Conservation (phyloP, 2,329 filamentous ascomycete genomes). For the Pseudohalonectria lignicola region DNA sequence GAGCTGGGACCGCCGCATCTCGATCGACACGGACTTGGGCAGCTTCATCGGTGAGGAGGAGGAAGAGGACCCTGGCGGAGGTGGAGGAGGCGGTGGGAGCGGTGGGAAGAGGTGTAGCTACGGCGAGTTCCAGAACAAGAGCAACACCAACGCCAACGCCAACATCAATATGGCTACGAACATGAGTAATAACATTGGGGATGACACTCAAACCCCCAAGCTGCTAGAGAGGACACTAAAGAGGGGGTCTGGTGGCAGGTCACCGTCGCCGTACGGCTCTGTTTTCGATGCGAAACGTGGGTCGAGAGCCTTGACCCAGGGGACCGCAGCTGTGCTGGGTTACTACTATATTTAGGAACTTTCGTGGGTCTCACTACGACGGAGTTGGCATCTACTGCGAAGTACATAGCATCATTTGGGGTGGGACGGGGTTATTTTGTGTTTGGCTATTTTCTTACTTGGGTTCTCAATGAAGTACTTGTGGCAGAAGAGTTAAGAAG, state of each 20-base stretch:
- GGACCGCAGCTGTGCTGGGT: constrained; percentile 8
- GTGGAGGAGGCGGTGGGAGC: background rate
- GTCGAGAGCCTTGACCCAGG: constrained; percentile 2
- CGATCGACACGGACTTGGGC: constrained; percentile 1
- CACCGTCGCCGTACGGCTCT: background rate
- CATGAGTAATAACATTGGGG: background rate
- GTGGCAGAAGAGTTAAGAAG: no score
- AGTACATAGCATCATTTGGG: no score
- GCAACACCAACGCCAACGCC: background rate
- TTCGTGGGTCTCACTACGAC: no score
- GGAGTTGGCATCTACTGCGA: no score
- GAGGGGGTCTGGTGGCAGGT: background rate
- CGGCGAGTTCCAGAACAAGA: background rate
- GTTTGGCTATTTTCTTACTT: no score
- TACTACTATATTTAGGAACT: no score
- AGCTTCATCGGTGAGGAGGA: background rate
- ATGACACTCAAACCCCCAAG: background rate
- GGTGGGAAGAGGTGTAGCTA: background rate
- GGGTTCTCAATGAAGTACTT: no score
- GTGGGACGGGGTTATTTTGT: no score
- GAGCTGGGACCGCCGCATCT: constrained; percentile 8
- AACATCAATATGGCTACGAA: background rate
- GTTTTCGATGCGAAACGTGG: background rate
- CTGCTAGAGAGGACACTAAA: background rate
- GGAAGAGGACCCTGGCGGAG: background rate